These are phyloP conservation scores for Emergomyces africanus DNA, from an alignment of 2,329 filamentous ascomycete species.

Conservation along the genomic window DNA sequence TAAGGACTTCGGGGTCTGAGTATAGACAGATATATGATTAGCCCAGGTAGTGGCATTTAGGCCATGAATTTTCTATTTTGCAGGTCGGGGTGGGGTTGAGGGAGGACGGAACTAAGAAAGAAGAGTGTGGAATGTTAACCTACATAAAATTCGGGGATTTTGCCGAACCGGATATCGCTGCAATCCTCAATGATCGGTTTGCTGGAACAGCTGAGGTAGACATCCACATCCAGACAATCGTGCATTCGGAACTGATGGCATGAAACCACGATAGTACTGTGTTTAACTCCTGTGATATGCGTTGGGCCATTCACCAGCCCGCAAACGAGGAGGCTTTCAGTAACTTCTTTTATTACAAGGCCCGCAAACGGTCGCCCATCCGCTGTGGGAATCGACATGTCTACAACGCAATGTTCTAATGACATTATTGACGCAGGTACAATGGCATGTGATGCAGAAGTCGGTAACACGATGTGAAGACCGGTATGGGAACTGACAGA, in stretches of 20 bases:
- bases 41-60: neutral
- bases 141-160: constrained; percentile 58
- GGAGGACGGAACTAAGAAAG: neutral
- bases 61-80: neutral
- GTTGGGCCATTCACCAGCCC: constrained; percentile 67
- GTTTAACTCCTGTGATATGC: constrained; percentile 63
- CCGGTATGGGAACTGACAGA: constrained; percentile 53
- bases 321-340: constrained; percentile 59
- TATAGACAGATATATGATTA: neutral
- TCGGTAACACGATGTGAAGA: constrained; percentile 66
- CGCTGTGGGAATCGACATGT: constrained; percentile 56
- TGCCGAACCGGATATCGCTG: constrained; percentile 61
- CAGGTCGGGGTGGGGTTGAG: neutral
- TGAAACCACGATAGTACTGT: constrained; percentile 64
- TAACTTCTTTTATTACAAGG: constrained; percentile 55
- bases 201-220: constrained; percentile 72
- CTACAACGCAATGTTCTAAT: constrained; percentile 59
- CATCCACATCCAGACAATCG: constrained; percentile 63
- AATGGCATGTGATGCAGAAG: constrained; percentile 56
- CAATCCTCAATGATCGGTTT: constrained; percentile 94
- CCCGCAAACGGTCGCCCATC: constrained; percentile 55
- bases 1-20: constrained; percentile 20
- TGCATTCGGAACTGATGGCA: constrained; percentile 91
- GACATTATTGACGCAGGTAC: constrained; percentile 61
- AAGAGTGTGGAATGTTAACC: constrained; percentile 21